phyloP scores from a whole-genome alignment of 2,329 filamentous ascomycete species.

The Apiospora sp. region DNA sequence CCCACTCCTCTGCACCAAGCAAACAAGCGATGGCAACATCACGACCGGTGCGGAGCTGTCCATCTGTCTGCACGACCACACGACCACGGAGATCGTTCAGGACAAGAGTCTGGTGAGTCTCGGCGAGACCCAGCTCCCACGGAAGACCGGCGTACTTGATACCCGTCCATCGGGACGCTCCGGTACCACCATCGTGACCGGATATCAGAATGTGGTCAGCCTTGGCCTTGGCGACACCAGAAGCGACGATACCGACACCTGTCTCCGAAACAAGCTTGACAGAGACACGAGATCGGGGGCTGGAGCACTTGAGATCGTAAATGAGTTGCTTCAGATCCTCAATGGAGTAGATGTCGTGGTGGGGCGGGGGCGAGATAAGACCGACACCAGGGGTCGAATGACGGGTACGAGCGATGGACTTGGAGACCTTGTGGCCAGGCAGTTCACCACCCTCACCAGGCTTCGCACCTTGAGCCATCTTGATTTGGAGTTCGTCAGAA shows the following conservation, averaged over 20 bases:
- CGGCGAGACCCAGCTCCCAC: constrained; percentile 95
- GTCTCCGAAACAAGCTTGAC: constrained; percentile 98
- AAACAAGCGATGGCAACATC: constrained; percentile 95
- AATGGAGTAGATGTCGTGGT: constrained; percentile 98
- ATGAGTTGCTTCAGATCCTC: constrained; percentile 98
- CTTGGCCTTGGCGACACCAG: constrained; percentile 96
- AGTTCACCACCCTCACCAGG: constrained; percentile 97
- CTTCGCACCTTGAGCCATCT: constrained; percentile 99
- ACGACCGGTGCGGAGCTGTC: constrained; percentile 89
- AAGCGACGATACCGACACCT: constrained; percentile 96
- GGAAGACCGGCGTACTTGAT: constrained; percentile 98
- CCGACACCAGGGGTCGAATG: constrained; percentile 97
- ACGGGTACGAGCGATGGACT: constrained; percentile 90
- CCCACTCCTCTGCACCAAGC: constrained; percentile 97
- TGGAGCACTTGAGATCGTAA: constrained; percentile 96
- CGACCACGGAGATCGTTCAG: constrained; percentile 94
- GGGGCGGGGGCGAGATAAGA: constrained; percentile 92
- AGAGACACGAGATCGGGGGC: constrained; percentile 88
- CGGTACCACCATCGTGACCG: constrained; percentile 95
- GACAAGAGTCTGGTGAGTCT: constrained; percentile 96
- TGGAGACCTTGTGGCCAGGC: constrained; percentile 95
- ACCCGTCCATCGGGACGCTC: constrained; percentile 96
- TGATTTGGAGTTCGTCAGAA: constrained; percentile 96
- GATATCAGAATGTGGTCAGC: constrained; percentile 97
- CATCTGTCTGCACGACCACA: constrained; percentile 95